These are phyloP conservation scores for Eimeria praecox DNA, from an alignment of 169 alveolate species.

Conservation along the genomic window DNA sequence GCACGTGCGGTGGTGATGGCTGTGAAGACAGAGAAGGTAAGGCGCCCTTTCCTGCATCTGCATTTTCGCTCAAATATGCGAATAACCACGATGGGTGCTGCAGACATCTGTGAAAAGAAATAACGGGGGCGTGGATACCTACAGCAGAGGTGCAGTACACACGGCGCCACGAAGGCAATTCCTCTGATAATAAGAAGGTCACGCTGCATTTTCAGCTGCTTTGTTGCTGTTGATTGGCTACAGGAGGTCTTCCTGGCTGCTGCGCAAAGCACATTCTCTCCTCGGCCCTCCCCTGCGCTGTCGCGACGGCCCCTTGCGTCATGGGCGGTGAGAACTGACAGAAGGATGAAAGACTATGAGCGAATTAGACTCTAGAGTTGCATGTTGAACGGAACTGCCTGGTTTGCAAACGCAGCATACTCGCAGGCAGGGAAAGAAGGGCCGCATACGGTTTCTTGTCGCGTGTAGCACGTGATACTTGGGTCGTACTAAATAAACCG, in stretches of 20 bases:
- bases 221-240: neutral
- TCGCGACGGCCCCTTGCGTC: slow-evolving; percentile 67
- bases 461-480: neutral
- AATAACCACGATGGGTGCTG: neutral
- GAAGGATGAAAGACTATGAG: neutral
- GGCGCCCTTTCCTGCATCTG: neutral
- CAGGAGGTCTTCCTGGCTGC: slow-evolving; percentile 69
- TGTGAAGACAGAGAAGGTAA: slow-evolving; percentile 70
- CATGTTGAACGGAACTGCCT: neutral
- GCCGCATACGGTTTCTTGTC: neutral
- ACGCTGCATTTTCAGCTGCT: neutral
- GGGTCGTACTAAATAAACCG: neutral
- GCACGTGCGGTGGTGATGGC: slow-evolving; percentile 58
- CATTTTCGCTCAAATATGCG: neutral
- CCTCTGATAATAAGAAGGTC: neutral
- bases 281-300: slow-evolving; percentile 53
- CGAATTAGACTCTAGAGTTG: neutral
- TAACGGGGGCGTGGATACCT: neutral
- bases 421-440: neutral
- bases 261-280: slow-evolving; percentile 47
- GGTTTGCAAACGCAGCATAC: neutral
- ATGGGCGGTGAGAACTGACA: slow-evolving; percentile 4
- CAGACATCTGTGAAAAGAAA: neutral
- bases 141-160: neutral
- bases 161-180: no score